These are phyloP conservation scores for Fusarium succisae DNA, from an alignment of 2,329 filamentous ascomycete species.

Conservation along the genomic window DNA sequence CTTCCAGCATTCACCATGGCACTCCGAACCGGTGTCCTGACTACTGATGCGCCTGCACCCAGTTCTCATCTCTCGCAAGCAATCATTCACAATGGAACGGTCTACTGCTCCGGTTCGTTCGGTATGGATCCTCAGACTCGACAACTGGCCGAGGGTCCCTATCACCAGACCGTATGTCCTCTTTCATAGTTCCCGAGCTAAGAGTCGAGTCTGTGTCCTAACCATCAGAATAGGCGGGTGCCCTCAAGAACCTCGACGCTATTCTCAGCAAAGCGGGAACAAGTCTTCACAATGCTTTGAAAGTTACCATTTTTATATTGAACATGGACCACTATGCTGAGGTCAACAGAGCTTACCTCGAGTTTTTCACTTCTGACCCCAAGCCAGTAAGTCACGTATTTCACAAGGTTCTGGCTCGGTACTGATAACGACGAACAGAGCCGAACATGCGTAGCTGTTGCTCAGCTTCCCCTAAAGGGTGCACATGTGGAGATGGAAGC, in stretches of 20 bases:
- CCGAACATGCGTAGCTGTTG: not conserved
- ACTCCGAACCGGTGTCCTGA: not conserved
- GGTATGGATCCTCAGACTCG: not conserved
- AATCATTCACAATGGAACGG: not conserved
- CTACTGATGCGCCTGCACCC: not conserved
- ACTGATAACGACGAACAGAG: not conserved
- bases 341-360: not conserved
- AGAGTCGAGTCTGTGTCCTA: fast-evolving
- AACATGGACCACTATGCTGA: not conserved
- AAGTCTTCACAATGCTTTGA: not conserved
- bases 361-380: not conserved
- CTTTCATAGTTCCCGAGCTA: fast-evolving
- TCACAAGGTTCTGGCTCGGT: not conserved
- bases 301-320: not conserved
- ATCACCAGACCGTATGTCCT: not conserved
- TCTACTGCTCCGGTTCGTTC: not conserved
- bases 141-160: not conserved
- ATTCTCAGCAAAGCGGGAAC: not conserved
- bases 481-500: not conserved
- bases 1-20: not conserved
- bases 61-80: not conserved
- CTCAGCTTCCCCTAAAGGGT: not conserved
- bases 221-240: not conserved
- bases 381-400: not conserved
- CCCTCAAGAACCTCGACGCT: not conserved